Conservation (phyloP, 2,329 filamentous ascomycete species). For the Chaetomium olivaceum region DNA sequence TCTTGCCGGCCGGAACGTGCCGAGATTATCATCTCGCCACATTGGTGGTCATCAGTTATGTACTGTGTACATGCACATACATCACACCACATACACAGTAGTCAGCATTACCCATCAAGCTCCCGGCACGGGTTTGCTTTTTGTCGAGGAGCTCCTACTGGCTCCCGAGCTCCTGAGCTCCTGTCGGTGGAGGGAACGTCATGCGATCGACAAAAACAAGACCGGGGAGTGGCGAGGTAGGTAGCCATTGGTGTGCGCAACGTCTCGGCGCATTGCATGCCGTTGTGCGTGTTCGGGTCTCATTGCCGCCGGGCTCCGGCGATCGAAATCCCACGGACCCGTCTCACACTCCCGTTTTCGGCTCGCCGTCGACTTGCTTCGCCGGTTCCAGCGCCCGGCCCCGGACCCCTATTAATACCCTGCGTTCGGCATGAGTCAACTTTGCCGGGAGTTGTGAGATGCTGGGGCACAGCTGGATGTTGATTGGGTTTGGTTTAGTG, state of each 20-base stretch:
- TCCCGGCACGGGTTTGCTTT: not conserved
- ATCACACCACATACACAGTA: no score
- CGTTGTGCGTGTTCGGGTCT: not conserved
- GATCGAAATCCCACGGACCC: not conserved
- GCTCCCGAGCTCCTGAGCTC: no score
- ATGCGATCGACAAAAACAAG: not conserved
- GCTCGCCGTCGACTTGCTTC: not conserved
- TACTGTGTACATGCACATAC: no score
- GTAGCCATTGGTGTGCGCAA: not conserved
- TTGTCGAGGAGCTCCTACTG: not conserved
- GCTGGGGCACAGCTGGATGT: not conserved
- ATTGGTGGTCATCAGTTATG: not conserved
- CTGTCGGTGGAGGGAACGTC: not conserved
- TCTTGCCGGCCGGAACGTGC: not conserved
- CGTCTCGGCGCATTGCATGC: not conserved
- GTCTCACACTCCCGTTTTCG: not conserved
- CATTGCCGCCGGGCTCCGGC: not conserved
- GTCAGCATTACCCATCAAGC: not conserved
- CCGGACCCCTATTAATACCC: not conserved
- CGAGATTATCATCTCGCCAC: not conserved
- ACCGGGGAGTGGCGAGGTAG: not conserved
- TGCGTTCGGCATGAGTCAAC: not conserved
- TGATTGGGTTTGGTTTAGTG: not conserved
- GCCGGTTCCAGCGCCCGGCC: not conserved
- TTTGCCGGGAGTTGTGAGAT: not conserved